Conservation (phyloP, 208 protist genomes). For the Jaenimonas drosophilae region DNA sequence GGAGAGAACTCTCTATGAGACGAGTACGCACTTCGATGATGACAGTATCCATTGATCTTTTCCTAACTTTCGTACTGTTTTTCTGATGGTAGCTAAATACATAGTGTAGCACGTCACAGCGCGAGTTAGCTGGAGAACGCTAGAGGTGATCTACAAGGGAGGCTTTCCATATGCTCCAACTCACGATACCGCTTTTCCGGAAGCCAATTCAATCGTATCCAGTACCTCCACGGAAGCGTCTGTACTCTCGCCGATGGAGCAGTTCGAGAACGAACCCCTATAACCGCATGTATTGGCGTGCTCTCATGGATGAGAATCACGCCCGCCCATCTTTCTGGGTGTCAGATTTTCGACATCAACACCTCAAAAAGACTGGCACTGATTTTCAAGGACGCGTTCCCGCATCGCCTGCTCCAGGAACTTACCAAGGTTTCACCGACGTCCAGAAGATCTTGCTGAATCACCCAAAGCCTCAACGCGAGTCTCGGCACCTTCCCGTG, state of each 20-base stretch:
- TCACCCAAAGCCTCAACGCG: constrained; percentile 84
- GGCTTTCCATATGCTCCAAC: constrained; percentile 28
- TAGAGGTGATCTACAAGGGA: too few relatives aligned
- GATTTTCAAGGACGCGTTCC: constrained; percentile 84
- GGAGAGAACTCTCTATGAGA: too few relatives aligned
- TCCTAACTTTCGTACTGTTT: too few relatives aligned
- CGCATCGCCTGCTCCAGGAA: constrained; percentile 69
- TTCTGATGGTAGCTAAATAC: too few relatives aligned
- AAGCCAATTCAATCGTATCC: constrained; percentile 74
- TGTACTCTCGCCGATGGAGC: constrained; percentile 65
- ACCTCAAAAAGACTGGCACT: constrained; percentile 72
- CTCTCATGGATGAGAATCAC: constrained; percentile 67
- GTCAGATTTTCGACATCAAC: constrained; percentile 86
- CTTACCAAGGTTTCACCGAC: constrained; percentile 84
- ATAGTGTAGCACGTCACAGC: too few relatives aligned
- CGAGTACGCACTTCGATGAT: too few relatives aligned
- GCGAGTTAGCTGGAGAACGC: too few relatives aligned
- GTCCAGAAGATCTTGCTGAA: constrained; percentile 79
- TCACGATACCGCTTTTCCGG: constrained; percentile 23
- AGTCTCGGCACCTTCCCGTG: constrained; percentile 82
- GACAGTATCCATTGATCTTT: too few relatives aligned
- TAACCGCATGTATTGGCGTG: constrained; percentile 77
- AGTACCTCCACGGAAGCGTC: constrained; percentile 56
- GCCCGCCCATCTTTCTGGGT: constrained; percentile 85
- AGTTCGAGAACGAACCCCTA: constrained; percentile 79